Conservation (phyloP, 2,329 filamentous ascomycete species). For the Thelonectria olida region DNA sequence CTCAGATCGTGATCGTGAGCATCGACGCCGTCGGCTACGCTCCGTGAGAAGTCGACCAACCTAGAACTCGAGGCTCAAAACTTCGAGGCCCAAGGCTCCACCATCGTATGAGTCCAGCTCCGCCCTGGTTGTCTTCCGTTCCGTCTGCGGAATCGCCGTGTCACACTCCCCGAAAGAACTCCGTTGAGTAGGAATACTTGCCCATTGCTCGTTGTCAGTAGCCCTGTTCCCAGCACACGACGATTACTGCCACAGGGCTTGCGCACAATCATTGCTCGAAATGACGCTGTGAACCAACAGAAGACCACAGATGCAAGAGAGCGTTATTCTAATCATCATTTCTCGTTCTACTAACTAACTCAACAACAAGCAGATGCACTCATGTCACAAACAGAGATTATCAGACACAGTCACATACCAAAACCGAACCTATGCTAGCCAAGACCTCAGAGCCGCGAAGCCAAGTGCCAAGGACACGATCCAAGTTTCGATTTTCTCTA, state of each 20-base stretch:
- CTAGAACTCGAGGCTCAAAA: conserved; percentile 1
- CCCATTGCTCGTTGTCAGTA: conserved; percentile 7
- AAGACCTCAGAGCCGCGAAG: conserved; percentile 37
- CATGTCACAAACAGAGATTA: background rate
- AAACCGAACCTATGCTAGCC: conserved; percentile 26
- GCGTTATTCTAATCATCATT: background rate
- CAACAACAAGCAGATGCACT: background rate
- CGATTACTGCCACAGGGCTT: conserved; percentile 4
- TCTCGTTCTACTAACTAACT: background rate
- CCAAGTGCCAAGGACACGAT: conserved; percentile 21
- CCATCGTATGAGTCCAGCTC: conserved; percentile 30
- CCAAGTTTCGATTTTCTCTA: conserved; percentile 25
- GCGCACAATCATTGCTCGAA: background rate
- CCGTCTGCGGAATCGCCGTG: conserved; percentile 21
- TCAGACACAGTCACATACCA: conserved; percentile 19
- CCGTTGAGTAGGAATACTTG: conserved; percentile 6
- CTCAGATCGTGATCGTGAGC: conserved; percentile 16
- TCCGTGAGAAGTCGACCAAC: conserved; percentile 1
- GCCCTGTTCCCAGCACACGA: conserved; percentile 17
- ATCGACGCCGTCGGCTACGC: conserved; percentile 8
- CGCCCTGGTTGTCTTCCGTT: conserved; percentile 26
- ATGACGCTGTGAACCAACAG: background rate
- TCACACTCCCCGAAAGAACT: conserved; percentile 26
- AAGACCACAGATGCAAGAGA: background rate
- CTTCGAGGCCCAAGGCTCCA: conserved; percentile 10